A percentile compares a stretch with the other conserved stretches of the same genome.
These are phyloP conservation scores for Raddia guianensis DNA, from an alignment of 176 grass and related monocot species.

Conservation along the genomic window DNA sequence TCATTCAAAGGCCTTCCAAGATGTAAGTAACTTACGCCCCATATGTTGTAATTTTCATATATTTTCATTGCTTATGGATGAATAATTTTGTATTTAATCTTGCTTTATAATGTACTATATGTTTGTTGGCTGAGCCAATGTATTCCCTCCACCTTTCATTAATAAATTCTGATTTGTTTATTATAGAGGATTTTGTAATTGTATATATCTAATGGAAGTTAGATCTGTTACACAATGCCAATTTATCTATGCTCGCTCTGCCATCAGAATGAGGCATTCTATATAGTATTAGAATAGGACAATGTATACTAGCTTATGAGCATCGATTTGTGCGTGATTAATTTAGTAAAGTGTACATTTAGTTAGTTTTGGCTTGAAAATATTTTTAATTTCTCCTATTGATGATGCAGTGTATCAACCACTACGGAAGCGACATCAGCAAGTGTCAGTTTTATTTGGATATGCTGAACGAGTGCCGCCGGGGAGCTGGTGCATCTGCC, in stretches of 20 bases:
- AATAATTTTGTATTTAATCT: not conserved
- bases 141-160: not conserved
- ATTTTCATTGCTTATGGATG: not conserved
- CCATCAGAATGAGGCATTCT: no score
- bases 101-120: not conserved
- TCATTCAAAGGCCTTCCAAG: slow-evolving; percentile 80
- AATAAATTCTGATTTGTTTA: not conserved
- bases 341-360: no score
- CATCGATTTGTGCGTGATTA: not conserved
- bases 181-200: not conserved
- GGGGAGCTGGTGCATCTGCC: slow-evolving; percentile 47
- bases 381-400: not conserved
- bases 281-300: not conserved
- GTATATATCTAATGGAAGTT: not conserved
- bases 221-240: not conserved
- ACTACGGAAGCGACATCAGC: slow-evolving; percentile 73
- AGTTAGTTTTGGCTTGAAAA: not conserved
- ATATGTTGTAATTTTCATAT: not conserved
- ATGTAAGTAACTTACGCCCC: slow-evolving; percentile 37
- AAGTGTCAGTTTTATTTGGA: slow-evolving; percentile 94
- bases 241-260: no score
- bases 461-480: slow-evolving; percentile 86
- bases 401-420: slow-evolving; percentile 66
- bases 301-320: not conserved
- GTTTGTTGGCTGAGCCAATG: not conserved